Evolutionary conservation across 148 eudicot genomes (phyloP), one percentile per base, ranked within the genome.

Genomic region (Rhododendron griersonianum): DNA sequence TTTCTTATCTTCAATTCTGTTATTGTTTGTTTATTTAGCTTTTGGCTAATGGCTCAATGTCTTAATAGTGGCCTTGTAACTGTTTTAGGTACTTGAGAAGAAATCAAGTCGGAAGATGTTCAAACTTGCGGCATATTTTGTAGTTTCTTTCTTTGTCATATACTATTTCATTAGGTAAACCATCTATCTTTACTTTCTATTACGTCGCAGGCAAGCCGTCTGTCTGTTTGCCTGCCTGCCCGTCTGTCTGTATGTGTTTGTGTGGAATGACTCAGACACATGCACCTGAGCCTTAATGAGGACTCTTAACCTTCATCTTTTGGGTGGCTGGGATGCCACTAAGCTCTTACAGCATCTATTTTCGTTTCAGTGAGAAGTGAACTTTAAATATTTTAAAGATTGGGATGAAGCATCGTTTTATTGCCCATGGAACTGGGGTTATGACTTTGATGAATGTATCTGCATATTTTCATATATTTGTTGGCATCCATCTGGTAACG

Each of bases 61-160:
- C 28, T 63, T 63, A 25, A 30, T 55, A 79, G 19, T 37, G 47
- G 47, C 25, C 7, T 77, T 53, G 13, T 85, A 5, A 15, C 61
- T 73, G 78, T 69, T 76, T 6, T 89, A 96, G 99, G 99, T 96
- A 59, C 90, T 96, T 87, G 95, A 96, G 84, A 96, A 91, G 87
- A 96, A 90, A 89, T 94, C 98, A 69, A 89, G 91, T 80, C 88
- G 91, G 86, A 81, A 81, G 63, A 93, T 81, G 91, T 96, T 95
- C 91, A 94, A 85, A 84, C 94, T 95, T 53, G 94, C 92, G 18
- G 92, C 90, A 45, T 89, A 84, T 81, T 92, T 96, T 73, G 94
- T 95, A 84, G 73, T 90, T 61, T 87, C 92, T 45, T 94, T 96
- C 88, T 81, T 96, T 55, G 41, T 89, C 82, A 88, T 95, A 71